These are phyloP conservation scores for Suillus discolor DNA, from an alignment of 768 basidiomycete species.

Conservation along the genomic window DNA sequence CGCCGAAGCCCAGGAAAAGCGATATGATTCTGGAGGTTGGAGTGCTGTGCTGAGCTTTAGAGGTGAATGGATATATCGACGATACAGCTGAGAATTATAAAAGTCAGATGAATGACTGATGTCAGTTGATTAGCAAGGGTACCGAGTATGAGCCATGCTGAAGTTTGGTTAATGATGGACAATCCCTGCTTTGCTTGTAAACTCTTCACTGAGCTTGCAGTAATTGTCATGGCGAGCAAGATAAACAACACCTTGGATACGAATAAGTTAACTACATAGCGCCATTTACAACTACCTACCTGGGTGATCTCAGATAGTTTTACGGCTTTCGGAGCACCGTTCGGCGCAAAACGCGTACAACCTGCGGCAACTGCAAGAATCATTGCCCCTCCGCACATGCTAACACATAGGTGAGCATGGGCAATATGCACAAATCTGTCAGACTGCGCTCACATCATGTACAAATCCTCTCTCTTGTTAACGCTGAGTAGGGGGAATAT, in stretches of 20 bases:
- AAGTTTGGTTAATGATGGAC: conserved; percentile 57
- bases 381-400: conserved; percentile 48
- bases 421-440: background rate
- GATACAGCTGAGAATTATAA: conserved; percentile 43
- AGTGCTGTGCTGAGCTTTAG: conserved; percentile 36
- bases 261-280: background rate
- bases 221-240: conserved; percentile 50
- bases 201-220: conserved; percentile 56
- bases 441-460: conserved; percentile 53
- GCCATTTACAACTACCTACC: conserved; percentile 17
- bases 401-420: conserved; percentile 29
- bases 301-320: conserved; percentile 21
- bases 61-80: conserved; percentile 53
- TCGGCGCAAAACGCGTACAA: conserved; percentile 15
- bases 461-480: conserved; percentile 66
- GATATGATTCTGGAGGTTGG: conserved; percentile 55
- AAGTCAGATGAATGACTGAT: background rate
- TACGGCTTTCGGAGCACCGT: conserved; percentile 1
- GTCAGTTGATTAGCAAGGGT: conserved; percentile 20
- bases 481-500: conserved; percentile 75
- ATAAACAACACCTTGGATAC: conserved; percentile 46
- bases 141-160: conserved; percentile 72
- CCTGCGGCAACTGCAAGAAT: conserved; percentile 42
- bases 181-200: conserved; percentile 70
- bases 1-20: conserved; percentile 72